Evolutionary conservation across 2,329 filamentous ascomycete genomes (phyloP), one percentile per base, ranked within the genome.

Genomic region (Didymella pinodella): DNA sequence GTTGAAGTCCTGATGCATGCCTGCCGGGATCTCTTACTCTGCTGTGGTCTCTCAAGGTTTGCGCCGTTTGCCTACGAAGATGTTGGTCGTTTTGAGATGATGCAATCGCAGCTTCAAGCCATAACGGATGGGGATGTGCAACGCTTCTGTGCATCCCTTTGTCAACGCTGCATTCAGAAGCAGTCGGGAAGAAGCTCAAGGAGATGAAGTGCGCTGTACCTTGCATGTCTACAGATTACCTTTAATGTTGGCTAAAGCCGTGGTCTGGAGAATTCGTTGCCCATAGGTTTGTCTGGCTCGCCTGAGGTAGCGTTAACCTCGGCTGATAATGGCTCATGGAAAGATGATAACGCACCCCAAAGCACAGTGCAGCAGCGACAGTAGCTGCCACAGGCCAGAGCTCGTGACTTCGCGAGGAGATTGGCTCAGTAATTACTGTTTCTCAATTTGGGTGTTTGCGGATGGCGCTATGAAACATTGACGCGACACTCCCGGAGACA

Each of bases 381-480:
- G 41, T 34, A 38, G 29, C 48, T 31, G 46, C 32, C 20, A 11
- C 34, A 47, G 18, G 22, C 25, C 32, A 22, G 7, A 31, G 16
- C 26, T 31, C 20, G 28, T 49, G 36, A 48, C 38, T 32, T 50
- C 28, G 56, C 34, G 22, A 8, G 12, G 29, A 38, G 43, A 41
- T 31, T 43, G 26, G 46, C 31, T 16, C 16, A 44, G 29, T n/a
- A 34, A 41, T 52, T n/a, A 34, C 41, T 52, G 57, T 55, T 40
- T 55, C 36, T 38, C 44, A 48, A 26, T 41, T 26, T 45, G 52
- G 40, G 36, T 32, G 51, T 26, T 55, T 31, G 48, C 57, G 47
- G 43, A 36, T 41, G 16, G 47, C 47, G 51, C 51, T 59, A 43
- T 55, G 57, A 55, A 55, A 55, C 57, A 52, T 52, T 43, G 43